Evolutionary conservation across 306 rosid genomes (phyloP), one percentile per base, ranked within the genome.

Genomic region (Ochetophila trinervis): DNA sequence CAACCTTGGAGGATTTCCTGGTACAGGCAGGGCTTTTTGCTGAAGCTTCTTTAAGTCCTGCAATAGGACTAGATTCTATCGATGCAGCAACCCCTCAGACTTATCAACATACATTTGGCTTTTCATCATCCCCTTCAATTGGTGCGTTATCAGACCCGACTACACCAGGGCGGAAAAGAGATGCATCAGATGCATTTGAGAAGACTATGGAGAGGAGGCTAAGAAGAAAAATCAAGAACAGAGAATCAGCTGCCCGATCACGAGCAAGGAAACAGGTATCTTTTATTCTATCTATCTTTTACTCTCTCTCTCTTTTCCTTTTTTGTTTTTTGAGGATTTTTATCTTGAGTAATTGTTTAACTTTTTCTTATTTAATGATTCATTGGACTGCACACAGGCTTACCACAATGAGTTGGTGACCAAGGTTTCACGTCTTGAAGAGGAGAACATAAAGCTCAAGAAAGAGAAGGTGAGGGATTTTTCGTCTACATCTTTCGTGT

Each of bases 241-340:
- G 96, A 82, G 96, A 90, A 77, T 90, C 96, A 44, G 96, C 91
- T 16, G 96, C 95, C 0, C 91, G 95, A 2, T 90, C 96, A 62
- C 85, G 96, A 18, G 96, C 95, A 11, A 84, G 91, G 76, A 90
- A 90, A 71, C 96, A 90, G 89, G 96, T 90, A 65, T 65, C 0
- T 6, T 40, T 24, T 55, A 6, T 13, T 35, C 13, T 2, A 18
- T 27, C 32, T 27, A 27, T 27, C 32, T 27, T 4, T 27, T 27
- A n/a, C 32, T 27, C 32, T n/a, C 35, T 57, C 40, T 68, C 42
- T 19, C 11, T 1, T 53, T 18, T 21, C 15, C 53, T 58, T 4
- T 54, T 32, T 61, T 60, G 9, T 20, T 53, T 57, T 67, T 40
- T 30, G 1, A 63, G 40, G 52, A 24, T 74, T 53, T 4, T 69